These are phyloP conservation scores for Inonotus hispidus DNA, from an alignment of 1,284 basidiomycete genomes.

Conservation along the genomic window DNA sequence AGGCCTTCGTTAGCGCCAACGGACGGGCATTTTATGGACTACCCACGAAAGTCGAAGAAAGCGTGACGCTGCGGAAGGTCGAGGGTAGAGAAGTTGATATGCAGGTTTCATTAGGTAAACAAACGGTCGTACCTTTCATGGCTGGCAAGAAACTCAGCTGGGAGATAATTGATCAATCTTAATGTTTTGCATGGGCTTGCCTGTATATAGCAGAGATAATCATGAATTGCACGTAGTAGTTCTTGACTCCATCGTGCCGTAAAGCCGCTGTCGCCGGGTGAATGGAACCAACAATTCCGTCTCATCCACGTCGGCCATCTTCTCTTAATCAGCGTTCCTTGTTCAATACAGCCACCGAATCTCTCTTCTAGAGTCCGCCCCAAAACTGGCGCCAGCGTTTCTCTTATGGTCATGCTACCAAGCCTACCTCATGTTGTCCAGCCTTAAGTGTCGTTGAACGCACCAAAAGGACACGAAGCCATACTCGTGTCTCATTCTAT, in stretches of 20 bases:
- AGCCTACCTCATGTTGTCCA: neutral
- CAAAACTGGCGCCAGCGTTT: neutral
- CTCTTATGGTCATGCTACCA: neutral
- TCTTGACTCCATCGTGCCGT: neutral
- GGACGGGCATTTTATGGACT: constrained; percentile 80
- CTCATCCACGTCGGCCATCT: neutral
- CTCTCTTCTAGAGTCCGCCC: neutral
- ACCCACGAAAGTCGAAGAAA: constrained; percentile 23
- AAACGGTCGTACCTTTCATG: constrained; percentile 86
- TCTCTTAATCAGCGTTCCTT: neutral
- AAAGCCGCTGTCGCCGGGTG: neutral
- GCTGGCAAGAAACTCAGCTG: constrained; percentile 81
- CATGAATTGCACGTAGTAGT: neutral
- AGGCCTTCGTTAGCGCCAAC: constrained; percentile 71
- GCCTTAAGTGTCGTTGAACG: neutral
- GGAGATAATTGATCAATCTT: constrained; percentile 50
- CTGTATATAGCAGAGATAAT: neutral
- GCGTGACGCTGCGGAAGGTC: constrained; percentile 35
- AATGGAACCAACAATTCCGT: neutral
- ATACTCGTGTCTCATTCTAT: neutral
- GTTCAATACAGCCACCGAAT: neutral
- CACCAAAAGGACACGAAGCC: neutral
- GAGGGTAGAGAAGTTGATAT: constrained; percentile 42
- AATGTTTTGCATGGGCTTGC: neutral
- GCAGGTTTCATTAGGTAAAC: constrained; percentile 44